Conservation (phyloP, 2,329 filamentous ascomycete species). For the Graphilbum sp. region DNA sequence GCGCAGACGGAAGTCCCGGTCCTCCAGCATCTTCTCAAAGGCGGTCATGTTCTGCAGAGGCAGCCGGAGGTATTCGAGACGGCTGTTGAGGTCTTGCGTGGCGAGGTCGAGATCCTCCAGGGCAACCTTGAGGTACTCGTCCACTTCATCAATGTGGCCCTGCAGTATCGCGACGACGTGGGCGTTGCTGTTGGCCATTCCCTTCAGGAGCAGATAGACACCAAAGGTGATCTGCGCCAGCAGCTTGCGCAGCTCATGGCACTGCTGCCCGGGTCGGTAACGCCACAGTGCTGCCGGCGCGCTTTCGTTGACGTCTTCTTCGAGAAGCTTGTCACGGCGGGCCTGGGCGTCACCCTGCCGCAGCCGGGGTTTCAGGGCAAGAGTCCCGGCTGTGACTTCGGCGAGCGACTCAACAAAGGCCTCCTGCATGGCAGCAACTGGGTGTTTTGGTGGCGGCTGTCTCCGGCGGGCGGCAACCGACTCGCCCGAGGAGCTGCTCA, state of each 20-base stretch:
- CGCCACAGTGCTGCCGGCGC: slow-evolving; percentile 63
- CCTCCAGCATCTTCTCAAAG: slow-evolving; percentile 78
- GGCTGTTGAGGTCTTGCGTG: slow-evolving; percentile 59
- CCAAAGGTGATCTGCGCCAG: slow-evolving; percentile 89
- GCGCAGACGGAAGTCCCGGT: slow-evolving; percentile 64
- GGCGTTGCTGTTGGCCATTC: slow-evolving; percentile 72
- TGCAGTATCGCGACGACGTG: slow-evolving; percentile 84
- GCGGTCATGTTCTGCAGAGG: slow-evolving; percentile 69
- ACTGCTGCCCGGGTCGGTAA: slow-evolving; percentile 55
- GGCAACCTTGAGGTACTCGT: slow-evolving; percentile 74
- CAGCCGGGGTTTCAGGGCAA: slow-evolving; percentile 32
- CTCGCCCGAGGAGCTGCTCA: slow-evolving; percentile 3
- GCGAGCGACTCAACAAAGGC: slow-evolving; percentile 71
- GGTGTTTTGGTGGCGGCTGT: slow-evolving; percentile 32
- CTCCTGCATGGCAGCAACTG: slow-evolving; percentile 59
- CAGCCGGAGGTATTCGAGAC: slow-evolving; percentile 64
- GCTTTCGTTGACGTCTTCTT: slow-evolving; percentile 49
- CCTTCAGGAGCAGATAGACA: slow-evolving; percentile 70
- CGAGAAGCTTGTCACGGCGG: slow-evolving; percentile 51
- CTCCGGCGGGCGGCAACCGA: neutral
- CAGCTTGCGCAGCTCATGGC: slow-evolving; percentile 81
- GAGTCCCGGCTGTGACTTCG: slow-evolving; percentile 43
- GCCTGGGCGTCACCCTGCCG: slow-evolving; percentile 38
- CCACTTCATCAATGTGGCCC: slow-evolving; percentile 83
- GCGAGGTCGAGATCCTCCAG: slow-evolving; percentile 73